These are phyloP conservation scores for Trichoderma polysporum DNA, from an alignment of 2,329 filamentous ascomycete genomes.

Conservation along the genomic window DNA sequence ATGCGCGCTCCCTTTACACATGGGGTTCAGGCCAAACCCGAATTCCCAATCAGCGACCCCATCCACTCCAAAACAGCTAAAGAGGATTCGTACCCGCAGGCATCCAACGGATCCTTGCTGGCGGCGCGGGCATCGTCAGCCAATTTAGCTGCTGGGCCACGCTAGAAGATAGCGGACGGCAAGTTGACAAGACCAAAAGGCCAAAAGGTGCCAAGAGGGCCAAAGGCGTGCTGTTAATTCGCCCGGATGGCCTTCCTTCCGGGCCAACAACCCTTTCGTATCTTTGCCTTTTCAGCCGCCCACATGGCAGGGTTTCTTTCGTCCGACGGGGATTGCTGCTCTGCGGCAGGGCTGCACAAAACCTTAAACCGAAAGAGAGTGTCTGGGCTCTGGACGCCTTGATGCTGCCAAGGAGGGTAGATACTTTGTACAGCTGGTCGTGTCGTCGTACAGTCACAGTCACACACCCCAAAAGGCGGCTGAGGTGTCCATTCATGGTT, in stretches of 20 bases:
- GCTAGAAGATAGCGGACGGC: neutral
- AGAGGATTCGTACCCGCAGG: neutral
- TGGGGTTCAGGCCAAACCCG: slow-evolving; percentile 12
- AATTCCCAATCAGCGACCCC: slow-evolving; percentile 6
- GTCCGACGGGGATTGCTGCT: neutral
- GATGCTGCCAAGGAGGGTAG: too few species aligned
- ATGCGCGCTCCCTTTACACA: neutral
- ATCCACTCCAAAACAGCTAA: slow-evolving; percentile 1
- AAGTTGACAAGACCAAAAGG: too few species aligned
- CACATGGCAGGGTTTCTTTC: slow-evolving; percentile 13
- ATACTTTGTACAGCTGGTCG: neutral
- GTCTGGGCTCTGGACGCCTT: neutral
- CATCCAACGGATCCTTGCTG: neutral
- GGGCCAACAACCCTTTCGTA: neutral
- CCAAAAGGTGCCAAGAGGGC: too few species aligned
- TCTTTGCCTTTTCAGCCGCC: neutral
- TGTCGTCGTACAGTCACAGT: neutral
- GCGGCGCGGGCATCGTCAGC: neutral
- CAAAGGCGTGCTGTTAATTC: neutral
- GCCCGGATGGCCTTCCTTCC: neutral
- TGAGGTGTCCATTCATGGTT: too few species aligned
- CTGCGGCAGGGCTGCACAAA: neutral
- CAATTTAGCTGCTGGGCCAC: neutral
- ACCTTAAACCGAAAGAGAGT: neutral
- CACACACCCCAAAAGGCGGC: neutral